Percentiles rank a stretch among this genome's conserved stretches.
Evolutionary conservation across 768 basidiomycete genomes (phyloP).

Genomic region (Leucocoprinus sp.): DNA sequence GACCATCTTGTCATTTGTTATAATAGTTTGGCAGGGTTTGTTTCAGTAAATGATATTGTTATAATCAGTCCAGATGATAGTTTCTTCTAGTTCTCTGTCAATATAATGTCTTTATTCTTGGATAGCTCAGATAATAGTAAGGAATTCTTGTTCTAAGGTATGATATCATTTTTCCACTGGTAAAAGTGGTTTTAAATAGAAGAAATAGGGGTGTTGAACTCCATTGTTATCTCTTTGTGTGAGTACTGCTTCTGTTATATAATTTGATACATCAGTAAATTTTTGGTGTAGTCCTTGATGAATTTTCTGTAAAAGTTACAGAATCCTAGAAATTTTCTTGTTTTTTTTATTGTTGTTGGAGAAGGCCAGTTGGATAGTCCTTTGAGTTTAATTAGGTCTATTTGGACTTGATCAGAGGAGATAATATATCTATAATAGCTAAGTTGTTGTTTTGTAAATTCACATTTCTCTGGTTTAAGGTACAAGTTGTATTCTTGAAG

Average conservation of each 20-base stretch:
- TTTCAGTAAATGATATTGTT: conserved; percentile 2
- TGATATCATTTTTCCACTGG: conserved; percentile 16
- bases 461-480: conserved; percentile 10
- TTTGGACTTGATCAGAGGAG: conserved; percentile 10
- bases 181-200: neutral
- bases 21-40: no score
- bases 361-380: conserved; percentile 28
- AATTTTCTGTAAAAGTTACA: conserved; percentile 37
- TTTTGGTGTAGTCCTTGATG: conserved; percentile 25
- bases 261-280: neutral
- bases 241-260: neutral
- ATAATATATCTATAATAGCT: conserved; percentile 9
- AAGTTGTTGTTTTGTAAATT: neutral
- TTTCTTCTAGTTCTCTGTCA: neutral
- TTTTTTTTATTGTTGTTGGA: conserved; percentile 22
- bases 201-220: neutral
- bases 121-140: neutral
- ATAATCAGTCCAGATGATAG: neutral
- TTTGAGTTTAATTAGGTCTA: conserved; percentile 33
- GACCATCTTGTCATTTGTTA: no score
- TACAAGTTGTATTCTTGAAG: neutral
- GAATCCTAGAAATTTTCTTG: conserved; percentile 37
- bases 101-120: neutral
- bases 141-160: neutral
- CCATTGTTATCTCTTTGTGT: neutral